Conservation (phyloP, 345 rosid genomes). For the Orychophragmus violaceus region DNA sequence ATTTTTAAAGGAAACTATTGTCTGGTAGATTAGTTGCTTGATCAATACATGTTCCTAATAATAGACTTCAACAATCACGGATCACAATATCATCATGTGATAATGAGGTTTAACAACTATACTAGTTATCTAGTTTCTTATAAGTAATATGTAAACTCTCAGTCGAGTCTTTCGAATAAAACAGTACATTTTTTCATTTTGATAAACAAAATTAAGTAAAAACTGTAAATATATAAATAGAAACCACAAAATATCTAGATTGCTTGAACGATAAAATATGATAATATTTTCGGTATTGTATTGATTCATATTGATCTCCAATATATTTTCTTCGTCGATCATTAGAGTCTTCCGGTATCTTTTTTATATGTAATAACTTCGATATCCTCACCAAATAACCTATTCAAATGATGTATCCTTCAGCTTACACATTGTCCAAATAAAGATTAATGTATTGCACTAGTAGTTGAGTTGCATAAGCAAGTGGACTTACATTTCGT, state of each 20-base stretch:
- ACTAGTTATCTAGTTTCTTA: neutral
- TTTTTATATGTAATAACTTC: neutral
- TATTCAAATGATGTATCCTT: neutral
- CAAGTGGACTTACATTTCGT: slow-evolving; percentile 5
- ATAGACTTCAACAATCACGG: neutral
- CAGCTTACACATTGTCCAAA: neutral
- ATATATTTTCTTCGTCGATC: neutral
- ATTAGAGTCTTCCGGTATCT: neutral
- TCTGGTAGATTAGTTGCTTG: slow-evolving; percentile 1
- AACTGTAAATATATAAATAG: neutral
- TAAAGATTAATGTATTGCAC: neutral
- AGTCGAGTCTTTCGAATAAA: neutral
- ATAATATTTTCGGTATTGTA: neutral
- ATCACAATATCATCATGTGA: slow-evolving; percentile 2
- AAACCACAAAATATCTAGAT: neutral
- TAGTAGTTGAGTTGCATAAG: neutral
- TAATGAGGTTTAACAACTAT: neutral
- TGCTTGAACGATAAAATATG: neutral
- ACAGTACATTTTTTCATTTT: neutral
- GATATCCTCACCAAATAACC: neutral
- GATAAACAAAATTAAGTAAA: neutral
- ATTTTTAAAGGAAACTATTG: neutral
- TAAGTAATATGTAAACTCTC: neutral
- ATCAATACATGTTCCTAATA: slow-evolving; percentile 5
- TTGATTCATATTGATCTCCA: neutral